These are phyloP conservation scores for Acanthamoeba royreba DNA, from an alignment of 208 protist genomes.

Conservation along the genomic window DNA sequence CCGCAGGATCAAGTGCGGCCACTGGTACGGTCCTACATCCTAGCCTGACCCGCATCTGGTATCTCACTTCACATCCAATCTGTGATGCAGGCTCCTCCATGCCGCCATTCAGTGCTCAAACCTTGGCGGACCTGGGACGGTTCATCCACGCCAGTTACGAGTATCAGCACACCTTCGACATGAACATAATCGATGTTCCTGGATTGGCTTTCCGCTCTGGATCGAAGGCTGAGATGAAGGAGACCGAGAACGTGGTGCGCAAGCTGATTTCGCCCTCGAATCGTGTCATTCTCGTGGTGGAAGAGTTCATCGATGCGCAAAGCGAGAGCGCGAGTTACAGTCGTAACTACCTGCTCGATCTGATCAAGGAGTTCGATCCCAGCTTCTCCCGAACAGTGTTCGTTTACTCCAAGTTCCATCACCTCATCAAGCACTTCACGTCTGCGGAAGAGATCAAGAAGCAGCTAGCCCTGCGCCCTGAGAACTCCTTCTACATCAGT, in stretches of 20 bases:
- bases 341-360: slow-evolving; percentile 17
- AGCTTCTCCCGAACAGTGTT: slow-evolving; percentile 13
- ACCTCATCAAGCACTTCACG: slow-evolving; percentile 9
- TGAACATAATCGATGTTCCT: not conserved
- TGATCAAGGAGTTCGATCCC: not conserved
- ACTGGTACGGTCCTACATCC: too few relatives aligned
- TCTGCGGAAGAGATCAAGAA: not conserved
- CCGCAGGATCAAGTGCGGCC: too few relatives aligned
- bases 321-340: not conserved
- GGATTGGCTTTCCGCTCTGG: not conserved
- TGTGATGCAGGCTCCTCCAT: not conserved
- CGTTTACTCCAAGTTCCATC: not conserved
- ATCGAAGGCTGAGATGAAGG: not conserved
- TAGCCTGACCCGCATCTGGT: too few relatives aligned
- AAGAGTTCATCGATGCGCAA: slow-evolving; percentile 16
- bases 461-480: not conserved
- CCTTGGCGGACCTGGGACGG: not conserved
- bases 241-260: not conserved
- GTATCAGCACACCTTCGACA: slow-evolving; percentile 4
- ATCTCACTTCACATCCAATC: too few relatives aligned
- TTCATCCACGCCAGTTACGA: not conserved
- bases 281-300: not conserved
- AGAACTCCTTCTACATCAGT: slow-evolving; percentile 23
- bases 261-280: slow-evolving; percentile 14
- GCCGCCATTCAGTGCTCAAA: not conserved